Base-by-base conservation (phyloP, 1,284 basidiomycete species). In the Ganoderma lucidum region DNA sequence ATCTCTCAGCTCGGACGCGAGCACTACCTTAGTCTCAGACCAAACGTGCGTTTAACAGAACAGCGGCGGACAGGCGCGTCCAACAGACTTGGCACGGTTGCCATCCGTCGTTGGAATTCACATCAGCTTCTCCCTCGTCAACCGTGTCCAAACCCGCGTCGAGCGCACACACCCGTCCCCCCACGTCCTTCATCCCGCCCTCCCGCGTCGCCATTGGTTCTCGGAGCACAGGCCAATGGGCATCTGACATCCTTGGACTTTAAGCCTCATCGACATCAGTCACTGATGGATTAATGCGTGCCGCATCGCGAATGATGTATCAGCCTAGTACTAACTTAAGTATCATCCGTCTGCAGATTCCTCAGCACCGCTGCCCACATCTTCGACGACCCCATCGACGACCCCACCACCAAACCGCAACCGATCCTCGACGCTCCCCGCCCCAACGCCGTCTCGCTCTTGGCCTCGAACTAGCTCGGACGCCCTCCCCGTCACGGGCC, bases 111-210 rank as follows among this genome's bases (percentile, higher is more conserved):
- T 59, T 35, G 4, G 35, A 61, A 59, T 65, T 41, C 39, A 41
- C 72, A 73, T 73, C 72, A 73, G 66, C 72, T 73, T 73, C 72
- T 71, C 64, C 62, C 67, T 73, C 71, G 69, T 72, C 69, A 65
- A 67, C 62, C 72, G 63, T 65, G 64, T 69, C 69, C 58, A 62
- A 51, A 32, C 48, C 65, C 70, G 63, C 65, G 66, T 67, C 65
- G 62, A 64, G 64, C 67, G 67, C 67, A 64, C 65, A 45, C 60
- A 60, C 53, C 61, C 63, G 56, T 48, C 61, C 15, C 15, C 39
- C 51, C 67, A 39, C 48, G 48, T 32, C 53, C 53, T 35, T 56
- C 30, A 17, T 56, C 53, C 53, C 28, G 59, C 58, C 65, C 56
- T 39, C 39, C 41, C 56, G 37, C 9, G 14, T 15, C 44, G 56